phyloP scores from a whole-genome alignment of 176 grass and related monocot species.

The Phoenix dactylifera region DNA sequence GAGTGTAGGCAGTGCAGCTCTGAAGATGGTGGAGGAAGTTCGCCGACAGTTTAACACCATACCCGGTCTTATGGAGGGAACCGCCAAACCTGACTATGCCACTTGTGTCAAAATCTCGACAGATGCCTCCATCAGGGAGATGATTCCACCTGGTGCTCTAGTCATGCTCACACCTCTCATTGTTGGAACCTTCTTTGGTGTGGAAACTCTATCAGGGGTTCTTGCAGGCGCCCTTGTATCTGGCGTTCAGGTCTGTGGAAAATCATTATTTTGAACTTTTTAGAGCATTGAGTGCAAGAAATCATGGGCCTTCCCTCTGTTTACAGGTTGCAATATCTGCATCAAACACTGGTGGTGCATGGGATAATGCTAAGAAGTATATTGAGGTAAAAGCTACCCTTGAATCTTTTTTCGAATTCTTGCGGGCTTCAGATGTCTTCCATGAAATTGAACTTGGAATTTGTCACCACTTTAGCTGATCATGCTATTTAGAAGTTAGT shows the following conservation, averaged over 20 bases:
- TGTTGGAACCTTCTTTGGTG: slow-evolving; percentile 71
- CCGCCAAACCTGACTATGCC: slow-evolving; percentile 64
- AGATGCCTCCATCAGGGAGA: slow-evolving; percentile 91
- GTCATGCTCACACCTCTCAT: slow-evolving; percentile 86
- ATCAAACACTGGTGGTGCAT: slow-evolving; percentile 88
- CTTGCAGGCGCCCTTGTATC: slow-evolving; percentile 89
- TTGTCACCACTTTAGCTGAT: too few relatives aligned
- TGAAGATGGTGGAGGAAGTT: slow-evolving; percentile 94
- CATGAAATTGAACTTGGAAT: background rate
- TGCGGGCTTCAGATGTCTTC: background rate
- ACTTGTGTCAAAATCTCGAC: slow-evolving; percentile 95
- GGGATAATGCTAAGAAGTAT: slow-evolving; percentile 94
- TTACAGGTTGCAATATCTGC: slow-evolving; percentile 75
- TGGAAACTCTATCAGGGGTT: slow-evolving; percentile 79
- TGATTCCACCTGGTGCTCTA: slow-evolving; percentile 81
- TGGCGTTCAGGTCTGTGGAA: slow-evolving; percentile 54
- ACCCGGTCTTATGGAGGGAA: slow-evolving; percentile 78
- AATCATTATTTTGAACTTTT: background rate
- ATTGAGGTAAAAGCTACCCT: slow-evolving; percentile 50
- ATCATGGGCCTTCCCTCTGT: background rate
- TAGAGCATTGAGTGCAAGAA: background rate
- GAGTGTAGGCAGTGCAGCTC: slow-evolving; percentile 75
- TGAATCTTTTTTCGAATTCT: background rate
- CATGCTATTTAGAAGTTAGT: background rate
- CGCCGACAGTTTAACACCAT: slow-evolving; percentile 85